These are phyloP conservation scores for Oryza punctata DNA, from an alignment of 176 grass and related monocot genomes.

Conservation along the genomic window DNA sequence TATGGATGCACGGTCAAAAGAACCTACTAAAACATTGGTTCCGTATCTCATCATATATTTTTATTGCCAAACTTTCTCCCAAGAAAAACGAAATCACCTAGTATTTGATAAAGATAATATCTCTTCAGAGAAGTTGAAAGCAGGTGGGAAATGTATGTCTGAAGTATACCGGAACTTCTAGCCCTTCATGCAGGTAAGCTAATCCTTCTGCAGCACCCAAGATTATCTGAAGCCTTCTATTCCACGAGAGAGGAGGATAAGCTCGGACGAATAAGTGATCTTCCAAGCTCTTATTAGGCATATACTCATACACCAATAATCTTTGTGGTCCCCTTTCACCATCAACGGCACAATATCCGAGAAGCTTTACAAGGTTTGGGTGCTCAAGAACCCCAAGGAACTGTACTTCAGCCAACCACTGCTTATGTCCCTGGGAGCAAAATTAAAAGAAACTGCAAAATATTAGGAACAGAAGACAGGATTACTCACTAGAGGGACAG, in stretches of 20 bases:
- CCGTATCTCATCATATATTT: neutral
- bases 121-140: neutral
- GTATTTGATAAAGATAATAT: neutral
- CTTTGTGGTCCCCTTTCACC: slow-evolving; percentile 70
- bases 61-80: neutral
- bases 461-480: slow-evolving; percentile 12
- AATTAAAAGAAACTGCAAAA: slow-evolving; percentile 10
- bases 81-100: neutral
- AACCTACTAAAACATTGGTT: neutral
- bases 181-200: slow-evolving; percentile 79
- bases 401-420: slow-evolving; percentile 95
- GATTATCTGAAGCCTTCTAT: slow-evolving; percentile 77
- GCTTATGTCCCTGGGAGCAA: slow-evolving; percentile 80
- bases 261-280: slow-evolving; percentile 78
- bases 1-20: neutral
- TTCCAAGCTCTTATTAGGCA: slow-evolving; percentile 94
- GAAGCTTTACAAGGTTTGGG: slow-evolving; percentile 89
- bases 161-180: slow-evolving; percentile 76
- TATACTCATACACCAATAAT: slow-evolving; percentile 86
- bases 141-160: neutral
- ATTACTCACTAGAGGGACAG: too few relatives aligned
- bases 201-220: slow-evolving; percentile 87
- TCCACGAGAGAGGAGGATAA: slow-evolving; percentile 73
- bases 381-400: slow-evolving; percentile 94
- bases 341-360: slow-evolving; percentile 89